Evolutionary conservation across 2,329 filamentous ascomycete species (phyloP), one percentile per base, ranked within the genome.

Genomic region (Ophiostoma sp.): DNA sequence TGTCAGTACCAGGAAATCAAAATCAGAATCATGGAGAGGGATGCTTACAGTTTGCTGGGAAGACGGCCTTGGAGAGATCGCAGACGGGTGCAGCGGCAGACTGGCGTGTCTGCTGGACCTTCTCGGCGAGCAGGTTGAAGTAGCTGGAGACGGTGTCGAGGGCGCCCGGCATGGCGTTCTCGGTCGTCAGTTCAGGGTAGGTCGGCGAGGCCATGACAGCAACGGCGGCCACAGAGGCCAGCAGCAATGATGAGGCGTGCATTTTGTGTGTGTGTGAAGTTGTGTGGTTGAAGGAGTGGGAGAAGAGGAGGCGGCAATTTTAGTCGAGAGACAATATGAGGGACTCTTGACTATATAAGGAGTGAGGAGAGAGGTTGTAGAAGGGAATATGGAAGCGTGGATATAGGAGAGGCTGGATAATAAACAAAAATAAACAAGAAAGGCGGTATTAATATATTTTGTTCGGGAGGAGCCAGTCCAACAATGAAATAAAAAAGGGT

Each of bases 121-220:
- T 90, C 72, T 80, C 75, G 36, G 88, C 88, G 74, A 91, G 79
- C 77, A 88, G 80, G 79, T 88, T 87, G 83, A 91, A 91, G 82
- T 90, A 91, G 55, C 85, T 83, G 36, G 88, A 87, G 70, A 91
- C 79, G n/a, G 84, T 81, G 17, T 84, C 81, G 73, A 87, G 77
- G 25, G 82, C 82, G 59, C 81, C 82, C 28, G 84, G 81, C 63
- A 82, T 79, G 72, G 80, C 79, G 42, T 83, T 78, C 72, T 82
- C 79, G 76, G 82, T 75, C 76, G 84, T 83, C 75, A 86, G 78
- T 12, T 82, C 78, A 11, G 87, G 87, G 76, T 84, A 86, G 66
- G 83, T 81, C 9, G 84, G 84, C 42, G 86, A 85, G 71, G 84
- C 84, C 57, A 82, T 78, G 77, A 82, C 82, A 71, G 85, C 79